phyloP scores from a whole-genome alignment of 2,329 filamentous ascomycete species.

The Claviceps sp. region DNA sequence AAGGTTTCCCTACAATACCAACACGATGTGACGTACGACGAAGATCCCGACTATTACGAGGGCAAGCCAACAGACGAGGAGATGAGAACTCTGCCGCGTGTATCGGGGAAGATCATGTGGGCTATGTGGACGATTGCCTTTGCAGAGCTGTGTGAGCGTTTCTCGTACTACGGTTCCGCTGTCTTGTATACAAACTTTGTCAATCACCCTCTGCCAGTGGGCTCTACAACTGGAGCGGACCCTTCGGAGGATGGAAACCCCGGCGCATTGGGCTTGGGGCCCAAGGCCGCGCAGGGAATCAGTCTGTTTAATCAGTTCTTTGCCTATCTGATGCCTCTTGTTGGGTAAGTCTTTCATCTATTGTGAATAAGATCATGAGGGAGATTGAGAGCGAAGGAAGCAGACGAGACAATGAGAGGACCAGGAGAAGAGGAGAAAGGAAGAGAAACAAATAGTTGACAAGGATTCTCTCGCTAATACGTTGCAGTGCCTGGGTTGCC shows the following conservation, averaged over 20 bases:
- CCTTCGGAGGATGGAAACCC: slow-evolving; percentile 20
- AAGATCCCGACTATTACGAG: slow-evolving; percentile 18
- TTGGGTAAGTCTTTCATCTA: slow-evolving; percentile 26
- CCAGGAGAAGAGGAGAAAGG: background rate
- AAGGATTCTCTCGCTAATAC: background rate
- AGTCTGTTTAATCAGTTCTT: slow-evolving; percentile 47
- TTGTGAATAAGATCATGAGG: background rate
- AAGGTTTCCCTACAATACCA: slow-evolving; percentile 9
- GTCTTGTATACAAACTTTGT: slow-evolving; percentile 58
- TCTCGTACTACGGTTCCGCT: slow-evolving; percentile 63
- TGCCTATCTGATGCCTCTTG: slow-evolving; percentile 45
- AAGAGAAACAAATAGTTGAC: background rate
- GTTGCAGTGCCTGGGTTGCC: slow-evolving; percentile 37
- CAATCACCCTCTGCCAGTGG: slow-evolving; percentile 37
- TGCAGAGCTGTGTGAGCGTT: slow-evolving; percentile 63
- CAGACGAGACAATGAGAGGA: too few species aligned
- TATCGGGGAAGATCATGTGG: slow-evolving; percentile 52
- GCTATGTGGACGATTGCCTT: slow-evolving; percentile 57
- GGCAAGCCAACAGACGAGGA: slow-evolving; percentile 48
- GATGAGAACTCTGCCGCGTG: slow-evolving; percentile 43
- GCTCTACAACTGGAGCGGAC: slow-evolving; percentile 40
- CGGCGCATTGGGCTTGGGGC: slow-evolving; percentile 45
- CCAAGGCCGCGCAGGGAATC: slow-evolving; percentile 37
- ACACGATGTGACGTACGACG: slow-evolving; percentile 12
- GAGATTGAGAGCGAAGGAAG: background rate